Percentiles rank a stretch among this genome's conserved stretches.
phyloP scores from a whole-genome alignment of 345 rosid species.

The Barbarea vulgaris region DNA sequence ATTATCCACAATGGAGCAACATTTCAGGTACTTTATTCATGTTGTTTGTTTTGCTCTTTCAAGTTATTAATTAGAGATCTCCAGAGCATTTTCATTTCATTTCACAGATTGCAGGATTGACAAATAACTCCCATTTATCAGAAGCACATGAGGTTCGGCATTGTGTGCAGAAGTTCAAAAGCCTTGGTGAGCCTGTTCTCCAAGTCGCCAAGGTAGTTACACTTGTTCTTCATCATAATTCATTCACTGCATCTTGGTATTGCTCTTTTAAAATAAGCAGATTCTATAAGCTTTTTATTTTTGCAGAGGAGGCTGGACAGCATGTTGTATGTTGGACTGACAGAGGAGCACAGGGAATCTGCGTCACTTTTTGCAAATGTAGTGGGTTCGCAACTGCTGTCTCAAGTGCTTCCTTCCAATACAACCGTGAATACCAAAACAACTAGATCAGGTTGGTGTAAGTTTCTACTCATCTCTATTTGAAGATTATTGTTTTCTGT shows the following conservation, averaged over 20 bases:
- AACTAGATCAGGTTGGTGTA: slow-evolving; percentile 40
- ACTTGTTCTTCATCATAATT: slow-evolving; percentile 18
- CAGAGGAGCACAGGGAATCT: slow-evolving; percentile 91
- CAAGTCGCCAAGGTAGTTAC: slow-evolving; percentile 82
- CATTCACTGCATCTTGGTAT: neutral
- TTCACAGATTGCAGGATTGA: slow-evolving; percentile 89
- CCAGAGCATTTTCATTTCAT: slow-evolving; percentile 41
- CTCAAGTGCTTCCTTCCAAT: slow-evolving; percentile 55
- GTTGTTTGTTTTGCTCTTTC: slow-evolving; percentile 7
- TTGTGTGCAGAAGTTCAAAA: slow-evolving; percentile 72
- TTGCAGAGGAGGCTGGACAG: slow-evolving; percentile 93
- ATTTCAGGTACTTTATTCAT: slow-evolving; percentile 64
- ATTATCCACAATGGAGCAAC: slow-evolving; percentile 93
- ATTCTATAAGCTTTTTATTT: slow-evolving; percentile 51
- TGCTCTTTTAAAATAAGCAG: slow-evolving; percentile 38
- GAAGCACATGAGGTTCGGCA: slow-evolving; percentile 85
- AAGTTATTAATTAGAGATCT: slow-evolving; percentile 26
- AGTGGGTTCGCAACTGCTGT: slow-evolving; percentile 89
- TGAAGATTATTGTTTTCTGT: neutral
- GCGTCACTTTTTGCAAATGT: slow-evolving; percentile 92
- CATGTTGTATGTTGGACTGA: slow-evolving; percentile 94
- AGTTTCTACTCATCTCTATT: slow-evolving; percentile 1
- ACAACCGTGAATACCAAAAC: slow-evolving; percentile 38
- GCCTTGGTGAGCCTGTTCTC: slow-evolving; percentile 77
- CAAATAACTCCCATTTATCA: slow-evolving; percentile 76